Conservation (phyloP, 768 basidiomycete species). For the Mycena floridula region DNA sequence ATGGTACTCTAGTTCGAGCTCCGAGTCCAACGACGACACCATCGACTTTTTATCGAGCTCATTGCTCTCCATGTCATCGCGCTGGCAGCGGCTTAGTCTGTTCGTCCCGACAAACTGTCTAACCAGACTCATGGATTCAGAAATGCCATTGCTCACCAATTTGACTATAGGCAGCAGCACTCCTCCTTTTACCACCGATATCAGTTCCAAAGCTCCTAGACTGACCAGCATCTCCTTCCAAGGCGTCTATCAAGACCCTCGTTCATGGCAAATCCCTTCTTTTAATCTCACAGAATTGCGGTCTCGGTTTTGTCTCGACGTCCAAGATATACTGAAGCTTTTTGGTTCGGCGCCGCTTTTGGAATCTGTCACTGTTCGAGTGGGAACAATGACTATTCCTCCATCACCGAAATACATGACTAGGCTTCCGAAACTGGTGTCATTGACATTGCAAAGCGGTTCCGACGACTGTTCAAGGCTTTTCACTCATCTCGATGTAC, state of each 20-base stretch:
- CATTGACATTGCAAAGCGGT: background rate
- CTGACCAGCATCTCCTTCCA: background rate
- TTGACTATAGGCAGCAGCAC: background rate
- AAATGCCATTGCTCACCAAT: background rate
- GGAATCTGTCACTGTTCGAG: background rate
- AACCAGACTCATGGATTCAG: background rate
- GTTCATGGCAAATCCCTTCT: background rate
- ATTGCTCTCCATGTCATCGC: background rate
- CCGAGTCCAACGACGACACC: background rate
- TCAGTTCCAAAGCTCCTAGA: background rate
- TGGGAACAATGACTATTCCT: background rate
- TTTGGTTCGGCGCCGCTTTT: background rate
- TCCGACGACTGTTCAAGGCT: background rate
- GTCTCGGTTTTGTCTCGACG: background rate
- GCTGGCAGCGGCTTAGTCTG: background rate
- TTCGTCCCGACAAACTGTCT: background rate
- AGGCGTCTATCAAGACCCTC: background rate
- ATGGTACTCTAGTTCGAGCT: background rate
- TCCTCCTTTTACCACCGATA: background rate
- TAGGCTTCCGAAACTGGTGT: background rate
- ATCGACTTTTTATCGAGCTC: background rate
- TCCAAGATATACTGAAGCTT: background rate
- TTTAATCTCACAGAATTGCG: background rate
- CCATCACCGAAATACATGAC: background rate
- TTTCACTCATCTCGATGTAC: background rate